A percentile compares a stretch with the other conserved stretches of the same genome.
These are phyloP conservation scores for Populus alba DNA, from an alignment of 345 rosid genomes.

Conservation along the genomic window DNA sequence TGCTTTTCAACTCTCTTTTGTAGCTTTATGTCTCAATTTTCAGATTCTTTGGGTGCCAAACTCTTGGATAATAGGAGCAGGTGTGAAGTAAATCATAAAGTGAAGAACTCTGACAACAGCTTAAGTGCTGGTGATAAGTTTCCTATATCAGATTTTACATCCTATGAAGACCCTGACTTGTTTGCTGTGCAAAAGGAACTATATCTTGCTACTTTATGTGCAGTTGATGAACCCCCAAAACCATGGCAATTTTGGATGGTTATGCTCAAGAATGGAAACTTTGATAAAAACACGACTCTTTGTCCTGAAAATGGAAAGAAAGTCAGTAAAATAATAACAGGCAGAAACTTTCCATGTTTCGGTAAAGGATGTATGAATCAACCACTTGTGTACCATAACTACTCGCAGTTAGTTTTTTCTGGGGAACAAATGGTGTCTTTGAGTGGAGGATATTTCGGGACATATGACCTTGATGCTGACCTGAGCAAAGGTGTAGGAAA, in stretches of 20 bases:
- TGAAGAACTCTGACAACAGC: conserved; percentile 19
- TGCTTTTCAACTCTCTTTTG: conserved; percentile 6
- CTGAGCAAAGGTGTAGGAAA: conserved; percentile 10
- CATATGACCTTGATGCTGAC: conserved; percentile 31
- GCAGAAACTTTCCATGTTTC: conserved; percentile 25
- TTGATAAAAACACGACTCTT: conserved; percentile 18
- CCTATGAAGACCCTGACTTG: conserved; percentile 37
- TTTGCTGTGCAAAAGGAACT: conserved; percentile 25
- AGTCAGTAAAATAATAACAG: conserved; percentile 12
- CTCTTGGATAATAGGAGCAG: conserved; percentile 25
- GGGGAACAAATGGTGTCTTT: conserved; percentile 18
- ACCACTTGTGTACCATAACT: conserved; percentile 25
- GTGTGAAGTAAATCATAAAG: conserved; percentile 34
- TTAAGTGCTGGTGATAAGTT: conserved; percentile 43
- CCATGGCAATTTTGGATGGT: conserved; percentile 34
- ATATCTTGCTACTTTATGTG: conserved; percentile 26
- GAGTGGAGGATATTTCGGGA: conserved; percentile 24
- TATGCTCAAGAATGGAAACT: conserved; percentile 31
- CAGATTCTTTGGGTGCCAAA: conserved; percentile 25
- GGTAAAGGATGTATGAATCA: conserved; percentile 33
- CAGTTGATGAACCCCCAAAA: conserved; percentile 18
- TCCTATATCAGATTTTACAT: conserved; percentile 31
- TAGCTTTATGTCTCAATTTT: conserved; percentile 13
- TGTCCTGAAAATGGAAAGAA: conserved; percentile 32
- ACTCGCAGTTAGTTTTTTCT: conserved; percentile 7